Evolutionary conservation across 2,329 filamentous ascomycete genomes (phyloP), one percentile per base, ranked within the genome.

Genomic region (Pseudogymnoascus sp.): DNA sequence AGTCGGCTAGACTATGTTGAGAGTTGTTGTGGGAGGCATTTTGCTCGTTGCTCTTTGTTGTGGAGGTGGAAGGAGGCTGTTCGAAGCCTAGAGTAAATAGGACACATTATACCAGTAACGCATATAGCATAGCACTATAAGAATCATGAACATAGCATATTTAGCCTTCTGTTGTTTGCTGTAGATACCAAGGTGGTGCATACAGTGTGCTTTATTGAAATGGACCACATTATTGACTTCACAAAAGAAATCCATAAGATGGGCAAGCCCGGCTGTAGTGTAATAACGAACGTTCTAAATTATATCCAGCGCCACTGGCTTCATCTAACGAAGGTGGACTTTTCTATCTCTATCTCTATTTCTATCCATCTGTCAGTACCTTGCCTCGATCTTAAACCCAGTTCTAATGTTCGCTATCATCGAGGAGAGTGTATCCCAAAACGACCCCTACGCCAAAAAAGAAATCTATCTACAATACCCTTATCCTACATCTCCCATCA

Each of bases 91-190:
- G 11, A n/a, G 47, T 54, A 54, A 54, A 54, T 54, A 54, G 25
- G 47, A 30, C n/a, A 16, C 47, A 54, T 54, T 54, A 54, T 54
- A 54, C 47, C 47, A 54, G 47, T 54, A 54, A 54, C 47, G 47
- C 32, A 54, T 18, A 54, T 54, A 54, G 47, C 47, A 32, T 54
- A 54, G 47, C 47, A 54, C 47, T 32, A 54, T 32, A 54, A 54
- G 28, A 54, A 54, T 54, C n/a, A 54, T 54, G 28, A 54, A 54
- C 47, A 54, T 32, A 54, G 47, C 28, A 54, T 54, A 6, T 54
- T 54, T 54, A 32, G 6, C 2, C 11, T 12, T 18, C 25, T 54
- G n/a, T 54, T 32, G n/a, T 11, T 32, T 32, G 8, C 6, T 50
- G 43, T 30, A 50, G 8, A 50, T 28, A 11, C 25, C 25, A 8